Base-by-base conservation (phyloP, 2,329 filamentous ascomycete species). In the Cadophora luteo-olivacea region DNA sequence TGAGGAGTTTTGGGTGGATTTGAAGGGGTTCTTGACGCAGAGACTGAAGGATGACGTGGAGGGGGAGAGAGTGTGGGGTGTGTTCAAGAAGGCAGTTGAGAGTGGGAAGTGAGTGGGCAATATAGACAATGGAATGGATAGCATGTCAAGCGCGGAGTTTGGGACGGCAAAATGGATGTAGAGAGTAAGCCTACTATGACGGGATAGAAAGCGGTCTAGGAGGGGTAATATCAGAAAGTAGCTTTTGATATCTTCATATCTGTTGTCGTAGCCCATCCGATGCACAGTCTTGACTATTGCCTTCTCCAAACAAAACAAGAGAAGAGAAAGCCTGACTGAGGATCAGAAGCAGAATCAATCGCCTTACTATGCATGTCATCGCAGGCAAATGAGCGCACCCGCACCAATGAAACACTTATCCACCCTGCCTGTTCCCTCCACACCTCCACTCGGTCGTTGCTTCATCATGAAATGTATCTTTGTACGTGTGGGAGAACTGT, bases 1-100 rank as follows among this genome's bases (percentile, higher is more conserved):
- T 14, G 87, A 91, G 7, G 89, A 86, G 66, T 99, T 99, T 78
- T 99, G 96, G 96, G 81, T 81, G 9, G 96, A 98, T 82, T 80
- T 99, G 71, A 89, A 89, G 77, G 91, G 87, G 0, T 98, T 95
- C 80, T 78, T 99, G 78, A 82, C 89, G 76, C 92, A 94, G 82
- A 87, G 93, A 78, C 81, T 97, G 75, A 89, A 91, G 80, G 91
- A 97, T 77, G 89, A 88, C 76, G 80, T 80, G 67, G 80, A 84
- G 76, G 92, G 91, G 0, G 87, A 87, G 73, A 86, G 89, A 74
- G 79, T 95, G 75, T 85, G 86, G 45, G 82, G 79, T 5, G 78
- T 92, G 25, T 97, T 97, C 77, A 91, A 86, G 80, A 82, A 82
- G 55, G 91, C 90, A 54, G 84, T 88, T 66, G 70, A 72, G 29